Evolutionary conservation across 176 grass and related monocot species (phyloP), one percentile per base, ranked within the genome.

Genomic region (Zoysia japonica): DNA sequence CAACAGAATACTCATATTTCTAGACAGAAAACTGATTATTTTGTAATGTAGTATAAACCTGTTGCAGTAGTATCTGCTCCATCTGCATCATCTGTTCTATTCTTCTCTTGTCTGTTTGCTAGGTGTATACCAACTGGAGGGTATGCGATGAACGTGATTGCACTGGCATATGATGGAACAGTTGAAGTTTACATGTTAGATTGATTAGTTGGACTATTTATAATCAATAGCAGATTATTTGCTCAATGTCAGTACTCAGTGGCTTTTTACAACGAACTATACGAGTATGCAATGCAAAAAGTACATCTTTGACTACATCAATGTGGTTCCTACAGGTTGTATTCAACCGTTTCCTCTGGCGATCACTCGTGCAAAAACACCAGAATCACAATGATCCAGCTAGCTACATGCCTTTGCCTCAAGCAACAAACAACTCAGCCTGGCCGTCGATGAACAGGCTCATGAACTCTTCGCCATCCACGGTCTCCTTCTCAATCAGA

Each of bases 391-490:
- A 15, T 13, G 11, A 28, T 7, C 5, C 3, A 63, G 74, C 20
- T 50, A 75, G 9, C 74, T 28, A 3, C 8, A 17, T 16, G 52
- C 53, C 16, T 40, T 56, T 40, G 11, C 39, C 60, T 92, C 67
- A 99, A 75, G 90, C 88, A 17, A 99, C 90, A 67, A 89, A 99
- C 60, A 99, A 61, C 86, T 95, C 92, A 2, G 96, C 92, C 42
- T 99, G 84, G 47, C 96, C 92, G 5, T 99, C 96, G 14, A 99
- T 99, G 79, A 99, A 99, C 38, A 99, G 75, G 84, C 92, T 99
- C 92, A 95, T 91, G 90, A 99, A 99, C 84, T 99, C 92, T 79
- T 99, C 96, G 0, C 96, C 96, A 12, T 99, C 96, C 39, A 99
- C 96, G 0, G 90, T 89, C 84, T 99, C 96, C 86, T 99, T 95